Percentiles rank a stretch among this genome's conserved stretches.
phyloP scores from a whole-genome alignment of 169 alveolate genomes.

The Plasmodium coatneyi region DNA sequence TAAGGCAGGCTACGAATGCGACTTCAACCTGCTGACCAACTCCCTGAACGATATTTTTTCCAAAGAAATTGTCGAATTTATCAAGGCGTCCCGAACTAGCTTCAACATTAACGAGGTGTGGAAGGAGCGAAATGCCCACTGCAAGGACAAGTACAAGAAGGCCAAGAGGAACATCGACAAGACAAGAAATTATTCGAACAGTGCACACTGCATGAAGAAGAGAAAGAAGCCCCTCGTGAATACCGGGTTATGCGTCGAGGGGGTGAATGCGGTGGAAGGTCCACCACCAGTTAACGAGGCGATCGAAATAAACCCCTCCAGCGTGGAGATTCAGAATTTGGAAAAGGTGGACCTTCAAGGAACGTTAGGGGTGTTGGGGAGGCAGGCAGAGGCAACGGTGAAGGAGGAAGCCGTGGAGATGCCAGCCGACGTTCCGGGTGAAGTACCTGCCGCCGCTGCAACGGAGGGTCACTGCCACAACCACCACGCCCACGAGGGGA shows the following conservation, averaged over 20 bases:
- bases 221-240: background rate
- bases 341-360: constrained; percentile 7
- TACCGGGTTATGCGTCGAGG: background rate
- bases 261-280: background rate
- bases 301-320: background rate
- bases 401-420: background rate
- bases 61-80: constrained; percentile 71
- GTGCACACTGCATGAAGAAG: constrained; percentile 3
- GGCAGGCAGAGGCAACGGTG: constrained; percentile 11
- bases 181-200: constrained; percentile 15
- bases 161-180: constrained; percentile 32
- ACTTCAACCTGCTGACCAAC: constrained; percentile 47
- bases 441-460: background rate
- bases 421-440: background rate
- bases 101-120: constrained; percentile 63
- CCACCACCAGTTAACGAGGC: background rate
- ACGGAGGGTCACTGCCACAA: background rate
- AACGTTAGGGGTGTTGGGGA: background rate
- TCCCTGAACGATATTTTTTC: constrained; percentile 70
- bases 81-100: constrained; percentile 60
- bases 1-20: constrained; percentile 35
- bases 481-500: constrained; percentile 63
- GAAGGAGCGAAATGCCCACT: constrained; percentile 38
- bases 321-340: background rate
- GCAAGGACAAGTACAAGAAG: constrained; percentile 46